Base-by-base conservation (phyloP, 2,329 filamentous ascomycete genomes). In the Epichloe sylvatica region DNA sequence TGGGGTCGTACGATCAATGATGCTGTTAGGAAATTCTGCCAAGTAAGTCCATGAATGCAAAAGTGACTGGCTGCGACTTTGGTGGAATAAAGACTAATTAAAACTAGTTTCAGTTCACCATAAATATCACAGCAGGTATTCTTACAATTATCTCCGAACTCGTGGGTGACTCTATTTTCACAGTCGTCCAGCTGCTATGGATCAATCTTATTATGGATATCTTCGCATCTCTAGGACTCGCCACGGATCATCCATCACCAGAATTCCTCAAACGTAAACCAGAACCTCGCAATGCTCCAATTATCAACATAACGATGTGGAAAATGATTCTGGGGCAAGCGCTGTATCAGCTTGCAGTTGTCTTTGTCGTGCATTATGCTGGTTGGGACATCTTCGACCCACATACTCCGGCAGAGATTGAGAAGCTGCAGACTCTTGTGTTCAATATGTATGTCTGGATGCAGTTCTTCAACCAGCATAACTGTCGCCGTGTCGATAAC, bases 381-480 rank as follows among this genome's bases (percentile, higher is more conserved):
- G 81, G 78, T 1, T 67, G 67, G 47, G 60, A 67, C 7, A 75
- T 84, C 36, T 71, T 84, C 15, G 83, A 56, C 64, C 83, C 40
- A 59, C 68, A 73, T 45, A 63, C 62, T 1, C 41, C 56, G 19
- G 53, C 54, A 12, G 63, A 66, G 37, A 57, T 60, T 5, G 61
- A 67, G 41, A 62, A 65, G 21, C 64, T 72, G 19, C 67, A 78
- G 50, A 87, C 85, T 1, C 71, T 91, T 11, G 81, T 91, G 5
- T 90, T 91, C 72, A 92, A 91, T 66, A 85, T 83, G 0, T 91
- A 90, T 57, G 84, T 90, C 42, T 90, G 85, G 84, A 88, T 91
- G 83, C 86, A 91, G 56, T 86, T 92, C 54, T 91, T 91, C 73
- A 91, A 92, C 58, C 79, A 87, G 57, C 78, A 86, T 67, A 90